phyloP scores from a whole-genome alignment of 2,329 filamentous ascomycete species.

The Chaetomium sp. region DNA sequence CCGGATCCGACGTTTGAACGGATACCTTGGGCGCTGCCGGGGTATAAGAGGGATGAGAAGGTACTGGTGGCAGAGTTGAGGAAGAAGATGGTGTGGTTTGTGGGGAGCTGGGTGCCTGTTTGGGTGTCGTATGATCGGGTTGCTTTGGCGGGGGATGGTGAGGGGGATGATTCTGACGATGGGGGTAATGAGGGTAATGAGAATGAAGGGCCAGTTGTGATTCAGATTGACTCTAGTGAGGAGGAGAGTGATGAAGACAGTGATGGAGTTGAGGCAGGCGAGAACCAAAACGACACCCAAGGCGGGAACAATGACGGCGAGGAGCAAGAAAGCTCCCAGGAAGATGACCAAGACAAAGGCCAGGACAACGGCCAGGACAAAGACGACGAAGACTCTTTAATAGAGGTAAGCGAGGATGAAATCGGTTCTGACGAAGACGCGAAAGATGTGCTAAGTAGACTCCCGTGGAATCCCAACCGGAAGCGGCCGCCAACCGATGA shows the following conservation, averaged over 20 bases:
- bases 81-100: not conserved
- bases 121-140: slow-evolving; percentile 2
- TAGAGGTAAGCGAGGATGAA: too few species aligned
- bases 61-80: not conserved
- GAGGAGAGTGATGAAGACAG: not conserved
- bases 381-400: too few species aligned
- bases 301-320: not conserved
- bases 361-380: too few species aligned
- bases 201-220: not conserved
- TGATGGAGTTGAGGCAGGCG: not conserved
- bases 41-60: not conserved
- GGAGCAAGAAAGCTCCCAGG: not conserved
- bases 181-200: not conserved
- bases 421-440: too few species aligned
- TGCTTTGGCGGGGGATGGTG: not conserved
- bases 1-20: not conserved
- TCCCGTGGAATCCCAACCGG: too few species aligned
- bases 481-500: too few species aligned
- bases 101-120: not conserved
- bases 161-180: too few species aligned
- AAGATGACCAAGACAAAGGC: not conserved
- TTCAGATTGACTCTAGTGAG: not conserved
- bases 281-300: not conserved
- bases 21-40: not conserved
- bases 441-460: too few species aligned